Evolutionary conservation across 83 land plant species (phyloP).

Genomic region (Thuja plicata): DNA sequence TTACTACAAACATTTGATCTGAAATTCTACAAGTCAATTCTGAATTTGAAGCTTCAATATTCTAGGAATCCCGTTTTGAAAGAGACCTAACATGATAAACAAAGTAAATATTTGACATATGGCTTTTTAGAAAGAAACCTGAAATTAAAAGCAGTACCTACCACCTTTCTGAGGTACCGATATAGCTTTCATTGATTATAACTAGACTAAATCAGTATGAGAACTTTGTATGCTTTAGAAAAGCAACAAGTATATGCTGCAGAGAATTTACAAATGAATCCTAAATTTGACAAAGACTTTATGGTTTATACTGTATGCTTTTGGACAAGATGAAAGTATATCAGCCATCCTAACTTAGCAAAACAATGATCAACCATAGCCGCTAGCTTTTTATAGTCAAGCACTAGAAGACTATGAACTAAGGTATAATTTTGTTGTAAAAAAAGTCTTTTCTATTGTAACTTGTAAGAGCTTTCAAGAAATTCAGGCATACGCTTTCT

Average conservation of each 20-base stretch:
- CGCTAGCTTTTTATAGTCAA: no score
- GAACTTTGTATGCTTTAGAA: not conserved
- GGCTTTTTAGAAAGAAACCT: not conserved
- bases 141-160: not conserved
- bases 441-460: no score
- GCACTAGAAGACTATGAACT: no score
- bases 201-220: not conserved
- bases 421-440: no score
- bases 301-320: no score
- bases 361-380: no score
- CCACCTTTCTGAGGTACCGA: not conserved
- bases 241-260: not conserved
- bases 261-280: not conserved
- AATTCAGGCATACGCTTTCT: no score
- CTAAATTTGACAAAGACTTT: no score
- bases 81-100: not conserved
- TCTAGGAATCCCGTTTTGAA: not conserved
- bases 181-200: not conserved
- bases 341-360: no score
- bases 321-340: no score
- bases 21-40: slow-evolving; percentile 4
- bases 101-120: not conserved
- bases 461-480: no score
- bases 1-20: not conserved
- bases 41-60: not conserved